A percentile compares a stretch with the other conserved stretches of the same genome.
These are phyloP conservation scores for Bromus sterilis DNA, from an alignment of 176 grass and related monocot genomes.

Conservation along the genomic window DNA sequence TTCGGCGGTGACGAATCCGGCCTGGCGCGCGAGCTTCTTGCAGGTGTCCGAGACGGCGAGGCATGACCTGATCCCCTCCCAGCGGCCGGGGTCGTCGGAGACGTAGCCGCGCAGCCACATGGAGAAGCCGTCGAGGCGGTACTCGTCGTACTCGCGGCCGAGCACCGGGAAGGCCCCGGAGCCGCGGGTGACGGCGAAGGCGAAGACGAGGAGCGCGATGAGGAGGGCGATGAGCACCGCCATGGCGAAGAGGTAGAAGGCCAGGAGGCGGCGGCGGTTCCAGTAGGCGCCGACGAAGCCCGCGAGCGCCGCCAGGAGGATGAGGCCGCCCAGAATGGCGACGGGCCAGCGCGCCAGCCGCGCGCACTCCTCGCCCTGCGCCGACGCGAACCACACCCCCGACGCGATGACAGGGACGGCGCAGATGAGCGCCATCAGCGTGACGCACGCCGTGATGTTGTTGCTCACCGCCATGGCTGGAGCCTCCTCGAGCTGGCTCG, in stretches of 20 bases:
- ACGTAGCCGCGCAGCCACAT: conserved; percentile 72
- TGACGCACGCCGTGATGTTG: conserved; percentile 82
- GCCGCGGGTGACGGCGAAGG: conserved; percentile 70
- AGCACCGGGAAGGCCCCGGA: conserved; percentile 47
- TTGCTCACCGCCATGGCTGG: conserved; percentile 82
- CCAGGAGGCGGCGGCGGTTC: conserved; percentile 74
- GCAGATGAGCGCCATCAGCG: conserved; percentile 75
- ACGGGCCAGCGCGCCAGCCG: conserved; percentile 82
- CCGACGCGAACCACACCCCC: conserved; percentile 80
- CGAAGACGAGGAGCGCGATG: conserved; percentile 66
- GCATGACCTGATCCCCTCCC: conserved; percentile 60
- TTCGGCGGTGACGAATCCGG: conserved; percentile 33
- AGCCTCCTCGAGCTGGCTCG: background rate
- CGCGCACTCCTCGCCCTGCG: conserved; percentile 78
- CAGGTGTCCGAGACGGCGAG: conserved; percentile 65
- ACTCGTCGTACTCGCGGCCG: conserved; percentile 69
- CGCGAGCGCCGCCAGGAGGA: conserved; percentile 74
- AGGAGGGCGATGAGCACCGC: conserved; percentile 60
- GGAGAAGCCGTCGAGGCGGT: conserved; percentile 72
- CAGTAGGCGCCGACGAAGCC: conserved; percentile 90
- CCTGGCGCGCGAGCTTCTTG: conserved; percentile 46
- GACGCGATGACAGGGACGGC: conserved; percentile 67
- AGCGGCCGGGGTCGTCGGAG: conserved; percentile 38
- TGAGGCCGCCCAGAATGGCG: conserved; percentile 65
- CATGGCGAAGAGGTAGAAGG: conserved; percentile 92